Base-by-base conservation (phyloP, 2,329 filamentous ascomycete species). In the Paraphoma chrysanthemicola region DNA sequence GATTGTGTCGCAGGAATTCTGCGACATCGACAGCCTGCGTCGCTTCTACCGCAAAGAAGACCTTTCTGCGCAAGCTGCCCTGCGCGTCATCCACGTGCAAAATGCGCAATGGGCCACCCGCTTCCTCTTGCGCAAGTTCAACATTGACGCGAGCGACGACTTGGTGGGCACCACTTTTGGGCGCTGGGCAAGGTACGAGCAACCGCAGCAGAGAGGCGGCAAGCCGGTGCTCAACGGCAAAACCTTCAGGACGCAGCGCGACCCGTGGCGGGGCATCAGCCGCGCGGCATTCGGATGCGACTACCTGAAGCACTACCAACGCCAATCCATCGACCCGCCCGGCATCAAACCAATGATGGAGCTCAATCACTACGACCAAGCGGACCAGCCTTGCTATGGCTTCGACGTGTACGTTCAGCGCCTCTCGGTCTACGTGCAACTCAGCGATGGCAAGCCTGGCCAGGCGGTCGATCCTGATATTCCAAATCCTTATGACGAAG, bases 161-260 rank as follows among this genome's bases (percentile, higher is more conserved):
- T 65, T 82, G 4, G 75, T 82, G 0, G 82, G 81, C 6, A 82
- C 80, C 30, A 78, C 77, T 18, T 84, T 85, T 68, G 79, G 78
- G 5, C 75, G 78, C 39, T 85, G 82, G 80, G 77, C 82, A 3
- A 69, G 76, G 38, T 82, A 81, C 49, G 80, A 81, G 56, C 75
- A 75, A 28, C 81, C 82, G 2, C 77, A 81, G 52, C 70, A 77
- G 23, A 70, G 82, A 3, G 81, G 81, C n/a, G 81, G 80, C 17
- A 84, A 81, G 56, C 81, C 82, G 0, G 79, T 84, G n/a, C 72
- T 83, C 8, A 81, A 76, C 55, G 83, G 82, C 11, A 81, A 81
- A 58, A 80, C 82, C 9, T 85, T 82, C 71, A 78, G 79, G 44
- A 75, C 79, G 17, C 78, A 81, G 64, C 76, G 79, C 55, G 81